phyloP scores from a whole-genome alignment of 2,329 filamentous ascomycete species.

The Colletotrichum sp. region DNA sequence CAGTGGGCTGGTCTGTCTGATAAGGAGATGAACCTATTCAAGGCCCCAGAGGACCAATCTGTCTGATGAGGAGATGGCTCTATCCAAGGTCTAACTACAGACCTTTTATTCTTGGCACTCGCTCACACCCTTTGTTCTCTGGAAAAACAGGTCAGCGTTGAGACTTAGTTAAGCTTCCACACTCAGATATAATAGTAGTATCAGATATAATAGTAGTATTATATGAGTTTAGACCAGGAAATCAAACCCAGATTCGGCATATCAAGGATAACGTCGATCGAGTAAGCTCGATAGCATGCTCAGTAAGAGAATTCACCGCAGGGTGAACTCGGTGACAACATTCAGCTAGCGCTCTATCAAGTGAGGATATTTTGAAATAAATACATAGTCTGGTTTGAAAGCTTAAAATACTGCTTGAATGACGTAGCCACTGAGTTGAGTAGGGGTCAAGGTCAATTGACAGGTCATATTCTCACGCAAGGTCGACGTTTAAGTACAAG shows the following conservation, averaged over 20 bases:
- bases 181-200: neutral
- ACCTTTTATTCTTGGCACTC: neutral
- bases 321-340: neutral
- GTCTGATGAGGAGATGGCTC: neutral
- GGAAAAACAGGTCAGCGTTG: fast-evolving
- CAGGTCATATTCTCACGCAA: neutral
- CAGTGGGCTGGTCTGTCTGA: neutral
- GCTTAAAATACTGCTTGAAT: neutral
- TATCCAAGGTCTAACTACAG: neutral
- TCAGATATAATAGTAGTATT: neutral
- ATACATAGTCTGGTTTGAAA: neutral
- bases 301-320: neutral
- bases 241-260: neutral
- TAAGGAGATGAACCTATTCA: neutral
- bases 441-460: neutral
- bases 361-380: neutral
- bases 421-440: fast-evolving
- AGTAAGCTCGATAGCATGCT: neutral
- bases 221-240: neutral
- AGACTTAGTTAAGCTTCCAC: neutral
- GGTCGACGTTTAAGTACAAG: neutral
- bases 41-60: no score
- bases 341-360: fast-evolving
- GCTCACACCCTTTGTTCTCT: neutral
- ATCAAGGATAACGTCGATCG: fast-evolving